phyloP scores from a whole-genome alignment of 2,329 filamentous ascomycete species.

The Ceratocystis destructans region DNA sequence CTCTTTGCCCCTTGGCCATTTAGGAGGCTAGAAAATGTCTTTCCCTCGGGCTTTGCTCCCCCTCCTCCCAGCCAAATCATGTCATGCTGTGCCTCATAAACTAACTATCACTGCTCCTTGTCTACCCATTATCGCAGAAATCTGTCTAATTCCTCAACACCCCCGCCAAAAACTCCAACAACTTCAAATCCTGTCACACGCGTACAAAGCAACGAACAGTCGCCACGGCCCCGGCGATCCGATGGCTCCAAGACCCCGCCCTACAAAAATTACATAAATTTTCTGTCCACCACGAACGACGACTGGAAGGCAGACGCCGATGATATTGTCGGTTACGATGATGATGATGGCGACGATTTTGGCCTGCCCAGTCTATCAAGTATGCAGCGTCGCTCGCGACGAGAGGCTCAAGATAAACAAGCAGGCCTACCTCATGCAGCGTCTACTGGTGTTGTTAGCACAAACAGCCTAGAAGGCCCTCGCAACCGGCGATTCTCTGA shows the following conservation, averaged over 20 bases:
- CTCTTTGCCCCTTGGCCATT: not conserved
- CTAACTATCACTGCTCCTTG: conserved; percentile 16
- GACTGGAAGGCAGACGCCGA: conserved; percentile 69
- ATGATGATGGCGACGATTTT: conserved; percentile 88
- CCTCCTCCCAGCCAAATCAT: not conserved
- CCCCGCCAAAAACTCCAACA: conserved; percentile 65
- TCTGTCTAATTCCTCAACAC: conserved; percentile 44
- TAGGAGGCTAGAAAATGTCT: conserved; percentile 23
- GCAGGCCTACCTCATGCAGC: conserved; percentile 7
- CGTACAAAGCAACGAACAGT: conserved; percentile 37
- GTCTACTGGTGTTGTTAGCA: not conserved
- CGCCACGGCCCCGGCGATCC: conserved; percentile 40
- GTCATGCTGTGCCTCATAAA: not conserved
- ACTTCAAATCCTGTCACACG: conserved; percentile 33
- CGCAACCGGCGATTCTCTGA: conserved; percentile 54
- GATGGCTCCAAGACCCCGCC: conserved; percentile 47
- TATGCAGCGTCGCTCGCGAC: conserved; percentile 61
- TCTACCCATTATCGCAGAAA: conserved; percentile 33
- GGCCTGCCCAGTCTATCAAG: conserved; percentile 83
- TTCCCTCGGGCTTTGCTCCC: not conserved
- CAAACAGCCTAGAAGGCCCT: conserved; percentile 25
- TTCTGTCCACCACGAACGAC: conserved; percentile 67
- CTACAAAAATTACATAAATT: conserved; percentile 63
- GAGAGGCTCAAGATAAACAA: conserved; percentile 25
- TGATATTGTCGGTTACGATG: conserved; percentile 63